phyloP scores from a whole-genome alignment of 202 grass and related monocot genomes.

The Carex arenaria region DNA sequence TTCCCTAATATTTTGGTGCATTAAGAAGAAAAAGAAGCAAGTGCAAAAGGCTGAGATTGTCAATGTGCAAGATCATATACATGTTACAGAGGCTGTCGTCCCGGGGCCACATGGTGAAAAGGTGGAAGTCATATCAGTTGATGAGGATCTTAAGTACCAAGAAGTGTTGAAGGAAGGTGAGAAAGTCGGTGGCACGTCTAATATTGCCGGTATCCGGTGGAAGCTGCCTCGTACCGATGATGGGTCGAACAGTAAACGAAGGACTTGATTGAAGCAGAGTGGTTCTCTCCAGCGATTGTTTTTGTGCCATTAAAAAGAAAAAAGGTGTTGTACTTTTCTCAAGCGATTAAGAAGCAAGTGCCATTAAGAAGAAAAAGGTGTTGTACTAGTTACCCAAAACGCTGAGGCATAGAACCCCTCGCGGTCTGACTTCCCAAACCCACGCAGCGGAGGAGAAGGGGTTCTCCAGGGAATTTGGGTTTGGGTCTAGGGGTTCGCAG shows the following conservation, averaged over 20 bases:
- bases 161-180: conserved; percentile 47
- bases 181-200: conserved; percentile 13
- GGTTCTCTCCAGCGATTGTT: no score
- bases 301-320: no score
- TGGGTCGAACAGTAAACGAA: background rate
- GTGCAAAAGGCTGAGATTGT: conserved; percentile 34
- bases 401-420: no score
- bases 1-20: conserved; percentile 52
- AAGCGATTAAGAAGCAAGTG: no score
- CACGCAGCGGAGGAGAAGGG: no score
- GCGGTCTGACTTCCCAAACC: no score
- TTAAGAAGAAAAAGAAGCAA: conserved; percentile 51
- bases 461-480: no score
- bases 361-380: no score
- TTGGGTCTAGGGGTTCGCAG: no score
- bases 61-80: conserved; percentile 54
- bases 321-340: no score
- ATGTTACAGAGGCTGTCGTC: conserved; percentile 39
- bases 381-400: no score
- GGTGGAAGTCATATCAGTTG: conserved; percentile 29
- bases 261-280: background rate
- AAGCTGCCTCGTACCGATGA: background rate
- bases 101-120: conserved; percentile 31
- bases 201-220: background rate
- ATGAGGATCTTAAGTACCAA: conserved; percentile 67